phyloP scores from a whole-genome alignment of 179 eudicot genomes.

The Vitellaria paradoxa region DNA sequence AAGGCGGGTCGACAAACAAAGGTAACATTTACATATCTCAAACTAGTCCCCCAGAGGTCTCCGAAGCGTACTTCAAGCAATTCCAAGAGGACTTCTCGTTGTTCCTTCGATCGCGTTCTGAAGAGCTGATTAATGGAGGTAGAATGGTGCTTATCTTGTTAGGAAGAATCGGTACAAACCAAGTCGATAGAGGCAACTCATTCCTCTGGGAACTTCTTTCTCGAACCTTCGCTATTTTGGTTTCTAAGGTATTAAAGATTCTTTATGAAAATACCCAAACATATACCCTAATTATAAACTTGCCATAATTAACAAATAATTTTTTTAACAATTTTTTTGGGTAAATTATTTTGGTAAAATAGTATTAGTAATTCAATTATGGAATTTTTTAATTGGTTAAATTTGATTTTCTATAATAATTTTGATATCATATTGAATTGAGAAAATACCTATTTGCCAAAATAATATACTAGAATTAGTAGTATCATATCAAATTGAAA shows the following conservation, averaged over 20 bases:
- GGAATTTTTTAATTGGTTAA: too few species aligned
- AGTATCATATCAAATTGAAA: too few species aligned
- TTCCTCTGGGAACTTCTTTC: slow-evolving; percentile 76
- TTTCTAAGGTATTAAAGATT: slow-evolving; percentile 42
- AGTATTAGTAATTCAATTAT: too few species aligned
- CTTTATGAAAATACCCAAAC: too few species aligned
- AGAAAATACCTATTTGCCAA: too few species aligned
- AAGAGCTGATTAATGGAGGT: slow-evolving; percentile 60
- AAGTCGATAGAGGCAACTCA: slow-evolving; percentile 64
- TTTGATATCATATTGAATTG: too few species aligned
- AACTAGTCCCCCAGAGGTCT: slow-evolving; percentile 45
- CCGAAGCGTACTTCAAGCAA: slow-evolving; percentile 52
- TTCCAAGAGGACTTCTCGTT: slow-evolving; percentile 61
- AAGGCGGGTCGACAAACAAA: slow-evolving; percentile 60
- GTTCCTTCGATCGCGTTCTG: slow-evolving; percentile 57
- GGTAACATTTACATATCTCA: slow-evolving; percentile 62
- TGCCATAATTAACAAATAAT: too few species aligned
- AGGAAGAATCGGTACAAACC: slow-evolving; percentile 53
- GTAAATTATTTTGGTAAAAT: too few species aligned
- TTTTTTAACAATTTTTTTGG: too few species aligned
- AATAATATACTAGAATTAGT: too few species aligned
- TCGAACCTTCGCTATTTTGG: slow-evolving; percentile 47
- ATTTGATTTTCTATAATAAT: too few species aligned
- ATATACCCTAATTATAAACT: too few species aligned
- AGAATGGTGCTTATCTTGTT: slow-evolving; percentile 67